Evolutionary conservation across 23 red algal species (phyloP).

Genomic region (Gracilaria vermiculophylla): DNA sequence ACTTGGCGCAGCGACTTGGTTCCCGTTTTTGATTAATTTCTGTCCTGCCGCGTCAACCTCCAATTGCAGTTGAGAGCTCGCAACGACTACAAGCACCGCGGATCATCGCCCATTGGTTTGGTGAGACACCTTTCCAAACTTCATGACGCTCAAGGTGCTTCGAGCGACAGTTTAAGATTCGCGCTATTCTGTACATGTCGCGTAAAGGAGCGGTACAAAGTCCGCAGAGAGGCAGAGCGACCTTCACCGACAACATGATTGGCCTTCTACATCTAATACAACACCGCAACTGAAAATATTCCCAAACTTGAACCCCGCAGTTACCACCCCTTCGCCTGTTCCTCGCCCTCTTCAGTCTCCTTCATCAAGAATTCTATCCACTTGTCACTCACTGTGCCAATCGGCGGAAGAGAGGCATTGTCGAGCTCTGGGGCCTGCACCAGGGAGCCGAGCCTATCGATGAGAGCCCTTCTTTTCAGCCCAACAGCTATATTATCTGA

Average conservation of each 20-base stretch:
- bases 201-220: not conserved
- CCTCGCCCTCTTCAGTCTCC: conserved; percentile 70
- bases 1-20: conserved; percentile 6
- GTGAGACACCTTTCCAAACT: no score
- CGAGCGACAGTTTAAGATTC: not conserved
- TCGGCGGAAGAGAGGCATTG: conserved; percentile 44
- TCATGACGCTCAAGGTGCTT: no score
- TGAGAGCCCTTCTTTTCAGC: conserved; percentile 55
- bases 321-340: conserved; percentile 54
- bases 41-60: no score
- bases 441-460: conserved; percentile 59
- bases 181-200: not conserved
- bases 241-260: not conserved
- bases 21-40: not conserved
- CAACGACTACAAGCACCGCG: no score
- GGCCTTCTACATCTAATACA: not conserved
- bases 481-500: conserved; percentile 70
- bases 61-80: no score
- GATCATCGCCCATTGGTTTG: no score
- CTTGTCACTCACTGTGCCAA: conserved; percentile 79
- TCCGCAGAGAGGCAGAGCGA: not conserved
- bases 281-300: not conserved
- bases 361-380: conserved; percentile 94
- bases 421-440: conserved; percentile 64
- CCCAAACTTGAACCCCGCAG: not conserved